These are phyloP conservation scores for Crataegus laevigata DNA, from an alignment of 306 rosid genomes.

Conservation along the genomic window DNA sequence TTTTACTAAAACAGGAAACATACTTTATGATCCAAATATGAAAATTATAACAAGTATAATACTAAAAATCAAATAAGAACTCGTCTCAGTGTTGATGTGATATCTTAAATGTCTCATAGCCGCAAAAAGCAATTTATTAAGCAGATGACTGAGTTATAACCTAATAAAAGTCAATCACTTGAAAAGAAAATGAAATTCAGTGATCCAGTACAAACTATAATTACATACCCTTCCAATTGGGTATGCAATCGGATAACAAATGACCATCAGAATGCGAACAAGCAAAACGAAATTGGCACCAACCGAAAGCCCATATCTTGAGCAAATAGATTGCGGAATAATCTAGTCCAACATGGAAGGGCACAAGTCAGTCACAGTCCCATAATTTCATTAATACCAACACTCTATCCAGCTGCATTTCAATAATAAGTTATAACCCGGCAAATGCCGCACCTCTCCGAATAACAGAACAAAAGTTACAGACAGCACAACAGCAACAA, in stretches of 20 bases:
- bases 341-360: conserved; percentile 36
- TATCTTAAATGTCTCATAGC: neutral
- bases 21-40: neutral
- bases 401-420: neutral
- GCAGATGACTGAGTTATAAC: neutral
- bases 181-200: neutral
- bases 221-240: conserved; percentile 71
- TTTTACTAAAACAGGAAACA: neutral
- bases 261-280: conserved; percentile 66
- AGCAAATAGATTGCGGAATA: conserved; percentile 90
- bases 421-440: neutral
- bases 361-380: conserved; percentile 19
- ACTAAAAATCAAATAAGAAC: neutral
- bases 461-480: conserved; percentile 85
- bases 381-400: neutral
- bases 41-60: neutral
- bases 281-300: conserved; percentile 77
- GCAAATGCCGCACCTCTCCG: conserved; percentile 55
- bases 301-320: conserved; percentile 69
- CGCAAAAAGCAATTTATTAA: neutral
- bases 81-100: neutral
- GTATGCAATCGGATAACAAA: conserved; percentile 72
- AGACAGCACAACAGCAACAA: conserved; percentile 68
- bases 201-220: neutral
- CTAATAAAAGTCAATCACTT: neutral